phyloP scores from a whole-genome alignment of 352 stramenopile species.

The Lagenidium sp. region DNA sequence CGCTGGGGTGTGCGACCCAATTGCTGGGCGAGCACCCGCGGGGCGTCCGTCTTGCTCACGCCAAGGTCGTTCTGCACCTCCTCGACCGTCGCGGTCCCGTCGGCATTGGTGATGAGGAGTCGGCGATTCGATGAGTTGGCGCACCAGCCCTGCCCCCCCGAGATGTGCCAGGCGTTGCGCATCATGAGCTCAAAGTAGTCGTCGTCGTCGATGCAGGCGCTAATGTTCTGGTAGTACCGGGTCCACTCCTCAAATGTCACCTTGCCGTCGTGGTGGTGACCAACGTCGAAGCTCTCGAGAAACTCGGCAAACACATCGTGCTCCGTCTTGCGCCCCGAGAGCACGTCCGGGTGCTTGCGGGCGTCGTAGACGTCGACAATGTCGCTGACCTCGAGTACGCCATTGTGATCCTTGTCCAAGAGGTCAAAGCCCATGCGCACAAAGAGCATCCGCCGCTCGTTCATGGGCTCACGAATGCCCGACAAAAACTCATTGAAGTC shows the following conservation, averaged over 20 bases:
- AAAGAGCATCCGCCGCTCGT: slow-evolving; percentile 53
- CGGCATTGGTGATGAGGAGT: slow-evolving; percentile 50
- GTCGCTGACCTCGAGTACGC: slow-evolving; percentile 57
- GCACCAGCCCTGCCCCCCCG: slow-evolving; percentile 30
- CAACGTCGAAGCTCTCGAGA: slow-evolving; percentile 70
- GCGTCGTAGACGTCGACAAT: slow-evolving; percentile 79
- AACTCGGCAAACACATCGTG: slow-evolving; percentile 79
- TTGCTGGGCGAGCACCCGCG: slow-evolving; percentile 21
- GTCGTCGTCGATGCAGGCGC: slow-evolving; percentile 83
- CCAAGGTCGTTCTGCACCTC: slow-evolving; percentile 39
- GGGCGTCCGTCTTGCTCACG: slow-evolving; percentile 19
- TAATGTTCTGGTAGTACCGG: slow-evolving; percentile 88
- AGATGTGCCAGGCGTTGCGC: slow-evolving; percentile 75
- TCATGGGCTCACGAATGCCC: slow-evolving; percentile 80
- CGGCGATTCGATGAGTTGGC: slow-evolving; percentile 54
- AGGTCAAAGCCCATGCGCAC: slow-evolving; percentile 84
- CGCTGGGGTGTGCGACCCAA: slow-evolving; percentile 9
- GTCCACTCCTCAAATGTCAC: slow-evolving; percentile 56
- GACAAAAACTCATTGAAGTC: slow-evolving; percentile 82
- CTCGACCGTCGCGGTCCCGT: slow-evolving; percentile 36
- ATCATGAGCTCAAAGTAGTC: slow-evolving; percentile 93
- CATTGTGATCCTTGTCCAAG: slow-evolving; percentile 73
- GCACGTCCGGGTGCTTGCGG: slow-evolving; percentile 74
- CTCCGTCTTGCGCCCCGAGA: slow-evolving; percentile 63
- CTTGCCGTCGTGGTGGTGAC: slow-evolving; percentile 36